Percentiles rank a stretch among this genome's conserved stretches.
phyloP scores from a whole-genome alignment of 177 flowering plant genomes.

The Telopea speciosissima region DNA sequence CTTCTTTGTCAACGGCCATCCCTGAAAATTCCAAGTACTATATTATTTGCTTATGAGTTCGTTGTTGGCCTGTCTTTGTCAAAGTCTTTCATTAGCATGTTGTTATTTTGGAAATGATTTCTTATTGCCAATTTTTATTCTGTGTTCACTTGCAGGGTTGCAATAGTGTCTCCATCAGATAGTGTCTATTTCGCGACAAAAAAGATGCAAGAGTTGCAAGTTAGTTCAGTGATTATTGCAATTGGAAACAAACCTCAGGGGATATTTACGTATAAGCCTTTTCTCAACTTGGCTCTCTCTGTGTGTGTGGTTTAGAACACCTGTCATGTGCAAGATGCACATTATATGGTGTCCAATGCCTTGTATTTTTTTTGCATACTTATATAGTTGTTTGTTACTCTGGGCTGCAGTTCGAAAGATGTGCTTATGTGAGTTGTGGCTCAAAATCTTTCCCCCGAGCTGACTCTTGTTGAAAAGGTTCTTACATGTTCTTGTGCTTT shows the following conservation, averaged over 20 bases:
- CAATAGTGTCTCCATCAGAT: conserved; percentile 76
- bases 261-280: conserved; percentile 71
- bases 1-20: conserved; percentile 79
- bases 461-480: conserved; percentile 95
- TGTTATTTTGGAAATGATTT: neutral
- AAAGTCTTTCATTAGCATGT: neutral
- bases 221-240: conserved; percentile 65
- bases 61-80: neutral
- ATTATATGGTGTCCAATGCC: neutral
- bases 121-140: conserved; percentile 1
- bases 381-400: conserved; percentile 8
- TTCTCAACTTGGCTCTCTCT: neutral
- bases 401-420: conserved; percentile 72
- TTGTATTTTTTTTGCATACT: conserved; percentile 8
- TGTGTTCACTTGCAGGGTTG: conserved; percentile 53
- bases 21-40: conserved; percentile 66
- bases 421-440: conserved; percentile 95
- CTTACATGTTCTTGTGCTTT: neutral
- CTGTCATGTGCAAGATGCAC: neutral
- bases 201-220: conserved; percentile 75
- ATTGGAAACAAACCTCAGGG: conserved; percentile 81
- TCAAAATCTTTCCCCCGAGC: conserved; percentile 88
- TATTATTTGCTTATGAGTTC: neutral
- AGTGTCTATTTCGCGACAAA: conserved; percentile 83
- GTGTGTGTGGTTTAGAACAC: neutral